Conservation (phyloP, 495 filamentous ascomycete genomes). For the Neurospora discreta region DNA sequence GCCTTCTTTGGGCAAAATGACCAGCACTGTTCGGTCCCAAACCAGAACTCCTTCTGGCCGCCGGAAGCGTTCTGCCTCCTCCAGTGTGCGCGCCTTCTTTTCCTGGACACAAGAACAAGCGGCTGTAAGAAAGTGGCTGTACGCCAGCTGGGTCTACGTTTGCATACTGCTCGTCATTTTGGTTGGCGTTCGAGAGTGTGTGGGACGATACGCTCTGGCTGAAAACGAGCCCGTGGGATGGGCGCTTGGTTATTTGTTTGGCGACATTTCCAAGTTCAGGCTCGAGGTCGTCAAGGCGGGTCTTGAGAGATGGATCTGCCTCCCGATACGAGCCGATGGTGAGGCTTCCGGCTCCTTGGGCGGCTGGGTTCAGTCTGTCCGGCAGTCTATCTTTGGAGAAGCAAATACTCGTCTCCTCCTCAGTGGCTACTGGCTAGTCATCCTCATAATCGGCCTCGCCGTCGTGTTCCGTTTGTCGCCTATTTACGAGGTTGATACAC, state of each 20-base stretch:
- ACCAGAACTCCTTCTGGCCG: conserved; percentile 53
- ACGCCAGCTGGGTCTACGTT: conserved; percentile 66
- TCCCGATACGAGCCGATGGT: conserved; percentile 40
- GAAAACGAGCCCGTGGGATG: conserved; percentile 79
- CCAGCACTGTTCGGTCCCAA: conserved; percentile 14
- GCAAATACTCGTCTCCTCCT: conserved; percentile 77
- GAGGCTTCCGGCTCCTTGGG: conserved; percentile 27
- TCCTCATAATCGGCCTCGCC: conserved; percentile 59
- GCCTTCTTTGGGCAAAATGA: conserved; percentile 24
- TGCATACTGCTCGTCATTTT: conserved; percentile 53
- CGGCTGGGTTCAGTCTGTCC: conserved; percentile 50
- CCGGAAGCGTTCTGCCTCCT: conserved; percentile 55
- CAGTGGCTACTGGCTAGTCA: conserved; percentile 55
- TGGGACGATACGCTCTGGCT: conserved; percentile 52
- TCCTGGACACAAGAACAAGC: conserved; percentile 73
- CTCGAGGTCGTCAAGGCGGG: conserved; percentile 53
- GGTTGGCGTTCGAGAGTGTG: conserved; percentile 57
- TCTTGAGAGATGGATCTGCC: conserved; percentile 63
- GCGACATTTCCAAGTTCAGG: conserved; percentile 58
- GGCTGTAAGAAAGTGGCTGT: conserved; percentile 64
- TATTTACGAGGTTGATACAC: conserved; percentile 77
- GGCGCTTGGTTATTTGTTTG: conserved; percentile 83
- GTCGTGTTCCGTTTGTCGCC: conserved; percentile 62
- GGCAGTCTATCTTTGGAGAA: conserved; percentile 49
- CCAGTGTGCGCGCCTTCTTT: conserved; percentile 59